Evolutionary conservation across 495 filamentous ascomycete genomes (phyloP).

Genomic region (Talaromyces proteolyticus): DNA sequence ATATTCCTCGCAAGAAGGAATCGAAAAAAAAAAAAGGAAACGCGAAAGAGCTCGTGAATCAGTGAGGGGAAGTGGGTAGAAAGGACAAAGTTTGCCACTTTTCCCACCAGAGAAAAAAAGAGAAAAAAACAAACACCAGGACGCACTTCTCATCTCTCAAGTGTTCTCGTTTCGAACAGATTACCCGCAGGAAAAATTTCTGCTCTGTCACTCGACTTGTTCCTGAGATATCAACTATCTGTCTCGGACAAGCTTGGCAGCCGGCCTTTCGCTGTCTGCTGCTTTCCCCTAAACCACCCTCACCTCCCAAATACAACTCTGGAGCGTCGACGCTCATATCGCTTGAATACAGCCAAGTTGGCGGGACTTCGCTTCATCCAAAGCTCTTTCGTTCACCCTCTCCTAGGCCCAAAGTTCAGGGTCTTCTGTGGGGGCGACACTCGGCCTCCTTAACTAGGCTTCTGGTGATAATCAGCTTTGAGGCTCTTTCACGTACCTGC

Average conservation of each 20-base stretch:
- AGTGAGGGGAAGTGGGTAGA: too few relatives aligned
- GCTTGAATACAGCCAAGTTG: slow-evolving; percentile 78
- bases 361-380: slow-evolving; percentile 74
- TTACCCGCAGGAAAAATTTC: too few relatives aligned
- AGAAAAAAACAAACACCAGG: too few relatives aligned
- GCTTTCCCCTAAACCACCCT: neutral
- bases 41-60: too few relatives aligned
- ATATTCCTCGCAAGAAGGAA: too few relatives aligned
- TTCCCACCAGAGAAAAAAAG: too few relatives aligned
- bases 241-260: neutral
- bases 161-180: too few relatives aligned
- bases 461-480: slow-evolving; percentile 16
- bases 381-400: slow-evolving; percentile 84
- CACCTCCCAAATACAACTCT: neutral
- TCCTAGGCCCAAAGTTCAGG: slow-evolving; percentile 85
- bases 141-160: too few relatives aligned
- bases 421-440: slow-evolving; percentile 93
- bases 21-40: too few relatives aligned
- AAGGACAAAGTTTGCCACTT: too few relatives aligned
- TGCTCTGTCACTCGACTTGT: neutral
- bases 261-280: neutral
- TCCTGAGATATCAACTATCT: neutral
- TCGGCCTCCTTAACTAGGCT: slow-evolving; percentile 91
- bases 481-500: slow-evolving; percentile 29
- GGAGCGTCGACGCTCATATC: slow-evolving; percentile 5